A percentile compares a stretch with the other conserved stretches of the same genome.
phyloP scores from a whole-genome alignment of 1,284 basidiomycete genomes.

The Irpex sp. region DNA sequence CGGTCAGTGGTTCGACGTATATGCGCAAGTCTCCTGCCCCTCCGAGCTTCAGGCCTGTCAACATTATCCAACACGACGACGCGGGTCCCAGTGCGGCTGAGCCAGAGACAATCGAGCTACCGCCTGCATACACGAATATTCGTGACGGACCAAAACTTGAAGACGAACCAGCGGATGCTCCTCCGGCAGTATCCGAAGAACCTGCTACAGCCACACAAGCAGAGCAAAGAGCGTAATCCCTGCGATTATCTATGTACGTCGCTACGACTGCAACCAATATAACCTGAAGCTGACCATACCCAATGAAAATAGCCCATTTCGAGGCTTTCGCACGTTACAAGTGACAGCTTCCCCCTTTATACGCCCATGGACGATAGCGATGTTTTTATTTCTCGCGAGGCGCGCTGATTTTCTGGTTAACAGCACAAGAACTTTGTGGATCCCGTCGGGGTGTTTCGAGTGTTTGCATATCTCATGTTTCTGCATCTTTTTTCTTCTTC shows the following conservation, averaged over 20 bases:
- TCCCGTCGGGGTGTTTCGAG: neutral
- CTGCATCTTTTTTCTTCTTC: neutral
- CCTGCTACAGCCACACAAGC: neutral
- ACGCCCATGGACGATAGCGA: neutral
- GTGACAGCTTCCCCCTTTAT: no score
- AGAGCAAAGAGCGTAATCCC: neutral
- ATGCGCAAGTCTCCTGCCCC: slow-evolving; percentile 46
- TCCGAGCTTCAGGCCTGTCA: slow-evolving; percentile 59
- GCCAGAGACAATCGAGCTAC: slow-evolving; percentile 72
- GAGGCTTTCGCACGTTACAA: no score
- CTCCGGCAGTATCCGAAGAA: slow-evolving; percentile 3
- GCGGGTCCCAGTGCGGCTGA: slow-evolving; percentile 52
- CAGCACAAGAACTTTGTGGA: neutral
- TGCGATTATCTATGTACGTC: neutral
- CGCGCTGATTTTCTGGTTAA: neutral
- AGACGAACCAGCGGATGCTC: neutral
- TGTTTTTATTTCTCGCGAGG: neutral
- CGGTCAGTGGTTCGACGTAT: slow-evolving; percentile 20
- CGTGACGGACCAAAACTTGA: slow-evolving; percentile 1
- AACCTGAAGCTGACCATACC: neutral
- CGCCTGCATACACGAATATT: slow-evolving; percentile 66
- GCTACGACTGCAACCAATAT: neutral
- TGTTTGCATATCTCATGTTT: slow-evolving; percentile 1
- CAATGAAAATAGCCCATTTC: no score
- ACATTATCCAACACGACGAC: slow-evolving; percentile 80